These are phyloP conservation scores for Trypanosoma conorhini DNA, from an alignment of 208 protist species.

Conservation along the genomic window DNA sequence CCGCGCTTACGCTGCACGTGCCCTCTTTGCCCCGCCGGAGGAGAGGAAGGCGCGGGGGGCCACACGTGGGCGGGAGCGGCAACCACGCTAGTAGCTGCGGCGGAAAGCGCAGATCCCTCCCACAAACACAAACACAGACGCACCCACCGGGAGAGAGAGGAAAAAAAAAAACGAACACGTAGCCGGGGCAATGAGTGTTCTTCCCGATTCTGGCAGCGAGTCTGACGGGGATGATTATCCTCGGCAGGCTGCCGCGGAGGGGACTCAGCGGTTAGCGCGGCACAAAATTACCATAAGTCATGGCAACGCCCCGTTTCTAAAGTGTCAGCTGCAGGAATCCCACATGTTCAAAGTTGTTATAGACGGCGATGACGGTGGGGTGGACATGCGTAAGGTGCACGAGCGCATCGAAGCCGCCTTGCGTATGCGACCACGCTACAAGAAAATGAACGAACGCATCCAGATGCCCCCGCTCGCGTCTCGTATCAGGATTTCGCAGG, in stretches of 20 bases:
- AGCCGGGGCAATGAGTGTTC: not conserved
- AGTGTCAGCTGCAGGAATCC: conserved; percentile 53
- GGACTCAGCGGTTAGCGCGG: not conserved
- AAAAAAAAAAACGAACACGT: not conserved
- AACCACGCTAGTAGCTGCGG: too few relatives aligned
- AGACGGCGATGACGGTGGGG: conserved; percentile 89
- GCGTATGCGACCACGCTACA: conserved; percentile 70
- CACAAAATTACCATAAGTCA: conserved; percentile 23
- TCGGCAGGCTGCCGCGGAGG: not conserved
- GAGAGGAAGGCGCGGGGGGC: too few relatives aligned
- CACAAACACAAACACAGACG: too few relatives aligned
- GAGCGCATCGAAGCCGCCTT: conserved; percentile 78
- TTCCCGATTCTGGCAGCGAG: not conserved
- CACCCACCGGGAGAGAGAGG: not conserved
- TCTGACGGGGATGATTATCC: not conserved
- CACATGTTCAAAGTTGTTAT: conserved; percentile 89
- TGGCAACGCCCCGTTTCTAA: conserved; percentile 8
- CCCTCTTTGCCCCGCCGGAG: too few relatives aligned
- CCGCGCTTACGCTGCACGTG: too few relatives aligned
- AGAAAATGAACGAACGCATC: conserved; percentile 17
- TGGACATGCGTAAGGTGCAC: conserved; percentile 85
- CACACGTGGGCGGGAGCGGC: too few relatives aligned
- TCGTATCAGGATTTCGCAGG: conserved; percentile 51
- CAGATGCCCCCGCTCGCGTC: conserved; percentile 24
- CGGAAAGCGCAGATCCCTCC: too few relatives aligned